These are phyloP conservation scores for Fusarium secorum DNA, from an alignment of 2,329 filamentous ascomycete species.

Conservation along the genomic window DNA sequence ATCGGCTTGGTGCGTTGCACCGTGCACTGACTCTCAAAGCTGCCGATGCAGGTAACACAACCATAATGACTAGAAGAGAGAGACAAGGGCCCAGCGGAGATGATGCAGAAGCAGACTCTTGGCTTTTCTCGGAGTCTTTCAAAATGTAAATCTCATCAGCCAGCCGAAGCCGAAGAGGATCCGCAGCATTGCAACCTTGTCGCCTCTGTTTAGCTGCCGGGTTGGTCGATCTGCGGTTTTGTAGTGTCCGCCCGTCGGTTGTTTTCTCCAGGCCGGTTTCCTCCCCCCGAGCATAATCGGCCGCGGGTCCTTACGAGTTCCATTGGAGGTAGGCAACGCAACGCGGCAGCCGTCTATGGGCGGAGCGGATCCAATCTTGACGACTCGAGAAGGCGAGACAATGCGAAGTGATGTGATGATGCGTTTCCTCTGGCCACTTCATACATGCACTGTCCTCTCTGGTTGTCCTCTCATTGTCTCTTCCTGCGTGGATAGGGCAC, in stretches of 20 bases:
- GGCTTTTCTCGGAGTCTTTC: constrained; percentile 27
- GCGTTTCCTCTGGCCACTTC: constrained; percentile 35
- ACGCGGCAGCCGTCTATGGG: constrained; percentile 36
- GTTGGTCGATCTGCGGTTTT: constrained; percentile 42
- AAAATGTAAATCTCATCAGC: constrained; percentile 33
- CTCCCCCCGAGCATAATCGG: constrained; percentile 32
- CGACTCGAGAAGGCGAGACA: constrained; percentile 28
- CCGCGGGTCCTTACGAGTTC: constrained; percentile 26
- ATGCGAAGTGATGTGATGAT: constrained; percentile 42
- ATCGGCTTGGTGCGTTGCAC: constrained; percentile 37
- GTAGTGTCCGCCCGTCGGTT: constrained; percentile 25
- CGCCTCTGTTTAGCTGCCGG: constrained; percentile 33
- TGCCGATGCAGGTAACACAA: constrained; percentile 37
- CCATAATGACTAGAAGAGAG: constrained; percentile 25
- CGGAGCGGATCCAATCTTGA: constrained; percentile 37
- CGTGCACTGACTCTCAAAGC: constrained; percentile 38
- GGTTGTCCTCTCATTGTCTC: constrained; percentile 4
- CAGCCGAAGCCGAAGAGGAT: constrained; percentile 31
- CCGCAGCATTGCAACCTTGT: constrained; percentile 38
- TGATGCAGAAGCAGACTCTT: constrained; percentile 30
- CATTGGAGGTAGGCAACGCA: constrained; percentile 30
- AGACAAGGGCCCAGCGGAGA: constrained; percentile 37
- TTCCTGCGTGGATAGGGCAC: constrained; percentile 34
- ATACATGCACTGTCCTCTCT: constrained; percentile 9
- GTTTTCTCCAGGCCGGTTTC: constrained; percentile 24